A percentile compares a stretch with the other conserved stretches of the same genome.
Evolutionary conservation across 148 eudicot genomes (phyloP).

Genomic region (Agrostemma githago): DNA sequence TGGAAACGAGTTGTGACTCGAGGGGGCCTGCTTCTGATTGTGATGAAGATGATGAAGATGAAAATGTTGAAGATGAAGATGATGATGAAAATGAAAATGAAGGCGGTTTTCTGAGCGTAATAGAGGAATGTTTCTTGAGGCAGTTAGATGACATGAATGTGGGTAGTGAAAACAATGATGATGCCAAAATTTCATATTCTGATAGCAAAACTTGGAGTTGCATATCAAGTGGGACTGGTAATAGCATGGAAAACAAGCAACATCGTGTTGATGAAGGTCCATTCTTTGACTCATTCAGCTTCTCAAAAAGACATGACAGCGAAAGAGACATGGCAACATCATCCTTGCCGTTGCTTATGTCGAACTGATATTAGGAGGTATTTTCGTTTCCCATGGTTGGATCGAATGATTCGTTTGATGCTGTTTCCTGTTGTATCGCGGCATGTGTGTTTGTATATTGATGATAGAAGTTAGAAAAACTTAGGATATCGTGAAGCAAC

Average conservation of each 20-base stretch:
- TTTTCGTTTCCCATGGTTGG: neutral
- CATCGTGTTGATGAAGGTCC: constrained; percentile 6
- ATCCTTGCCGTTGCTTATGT: constrained; percentile 29
- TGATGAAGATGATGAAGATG: constrained; percentile 38
- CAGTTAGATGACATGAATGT: constrained; percentile 39
- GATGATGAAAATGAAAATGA: constrained; percentile 37
- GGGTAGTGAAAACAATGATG: constrained; percentile 17
- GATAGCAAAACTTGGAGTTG: constrained; percentile 32
- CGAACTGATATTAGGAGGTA: constrained; percentile 24
- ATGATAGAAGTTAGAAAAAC: neutral
- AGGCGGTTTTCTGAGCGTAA: constrained; percentile 38
- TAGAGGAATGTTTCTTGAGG: constrained; percentile 67
- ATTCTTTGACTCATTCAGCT: constrained; percentile 3
- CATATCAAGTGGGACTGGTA: constrained; percentile 17
- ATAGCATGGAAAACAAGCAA: neutral
- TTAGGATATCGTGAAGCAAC: constrained; percentile 9
- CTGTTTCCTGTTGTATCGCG: neutral
- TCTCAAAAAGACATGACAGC: constrained; percentile 25
- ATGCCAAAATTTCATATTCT: constrained; percentile 15
- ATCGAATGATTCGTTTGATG: constrained; percentile 9
- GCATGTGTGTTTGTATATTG: constrained; percentile 25
- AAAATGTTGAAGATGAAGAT: neutral
- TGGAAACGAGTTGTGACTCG: constrained; percentile 59
- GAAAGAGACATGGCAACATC: constrained; percentile 35
- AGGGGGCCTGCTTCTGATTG: constrained; percentile 48